Evolutionary conservation across 1,139 yeast genomes (phyloP), one percentile per base, ranked within the genome.

Genomic region (Nakaseomyces glabratus): DNA sequence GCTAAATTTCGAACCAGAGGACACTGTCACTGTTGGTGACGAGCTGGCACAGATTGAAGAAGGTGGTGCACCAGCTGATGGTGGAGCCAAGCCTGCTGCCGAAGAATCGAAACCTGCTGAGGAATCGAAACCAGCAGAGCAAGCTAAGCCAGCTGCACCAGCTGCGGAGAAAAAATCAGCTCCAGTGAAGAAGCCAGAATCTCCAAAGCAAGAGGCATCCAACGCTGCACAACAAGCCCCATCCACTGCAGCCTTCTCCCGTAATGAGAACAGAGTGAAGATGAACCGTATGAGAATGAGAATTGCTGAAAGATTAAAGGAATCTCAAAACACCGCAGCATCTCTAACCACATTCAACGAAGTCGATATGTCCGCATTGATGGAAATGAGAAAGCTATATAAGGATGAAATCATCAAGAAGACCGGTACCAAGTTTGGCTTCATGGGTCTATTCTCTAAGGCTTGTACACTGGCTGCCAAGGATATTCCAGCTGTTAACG

Each of bases 221-320:
- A 40, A 49, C 44, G 51, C 60, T 19, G 46, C 58, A 31, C 51
- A 51, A 33, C 57, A 63, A 30, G 60, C 70, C 26, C 37, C 46
- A 16, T 57, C 75, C 25, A 68, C 75, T 54, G 79, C 82, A 41
- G 62, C 72, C 35, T 81, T 81, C 60, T 71, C 86, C 40, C 82
- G 98, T 69, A 67, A 69, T 44, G 97, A 90, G 67, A 84, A 79
- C 62, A 75, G 88, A 62, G 94, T 93, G 49, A 90, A 90, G 71
- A 90, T 90, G 98, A 90, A 88, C 78, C 84, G 99, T 71, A 93
- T 90, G 98, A 82, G 99, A 69, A 68, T 84, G 66, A 84, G 99
- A 74, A 93, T 93, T 49, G 96, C 98, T 40, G 97, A 93, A 71
- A 85, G 99, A 68, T 81, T 90, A 61, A 90, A 90, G 82, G 97